Conservation (phyloP, 495 filamentous ascomycete genomes). For the Saxophila tyrrhenica region DNA sequence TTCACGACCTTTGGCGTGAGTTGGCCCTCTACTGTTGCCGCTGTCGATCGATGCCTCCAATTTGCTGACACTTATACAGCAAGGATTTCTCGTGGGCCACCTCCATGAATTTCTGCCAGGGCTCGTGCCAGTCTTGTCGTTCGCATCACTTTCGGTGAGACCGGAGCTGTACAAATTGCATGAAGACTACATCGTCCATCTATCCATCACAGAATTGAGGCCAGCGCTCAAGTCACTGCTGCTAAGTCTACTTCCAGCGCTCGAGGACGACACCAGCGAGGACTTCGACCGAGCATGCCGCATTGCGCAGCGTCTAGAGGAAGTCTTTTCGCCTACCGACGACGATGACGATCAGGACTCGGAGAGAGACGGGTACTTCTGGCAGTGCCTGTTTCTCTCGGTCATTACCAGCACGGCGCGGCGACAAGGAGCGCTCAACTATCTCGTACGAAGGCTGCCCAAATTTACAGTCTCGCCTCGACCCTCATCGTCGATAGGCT, state of each 20-base stretch:
- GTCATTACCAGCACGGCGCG: conserved; percentile 78
- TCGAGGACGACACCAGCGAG: conserved; percentile 93
- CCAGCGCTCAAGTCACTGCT: conserved; percentile 85
- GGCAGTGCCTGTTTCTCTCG: conserved; percentile 94
- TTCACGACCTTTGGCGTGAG: conserved; percentile 59
- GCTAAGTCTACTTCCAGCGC: conserved; percentile 71
- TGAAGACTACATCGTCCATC: conserved; percentile 62
- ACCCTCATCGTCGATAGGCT: background rate
- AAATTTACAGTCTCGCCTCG: no score
- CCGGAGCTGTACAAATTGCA: conserved; percentile 72
- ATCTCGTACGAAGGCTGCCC: conserved; percentile 67
- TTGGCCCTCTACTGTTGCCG: background rate
- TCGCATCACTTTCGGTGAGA: conserved; percentile 81
- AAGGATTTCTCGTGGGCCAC: conserved; percentile 51
- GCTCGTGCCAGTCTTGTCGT: conserved; percentile 75
- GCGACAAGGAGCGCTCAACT: conserved; percentile 77
- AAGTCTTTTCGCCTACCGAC: background rate
- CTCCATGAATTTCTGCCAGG: conserved; percentile 82
- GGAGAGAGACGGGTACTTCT: conserved; percentile 77
- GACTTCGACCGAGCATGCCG: conserved; percentile 84
- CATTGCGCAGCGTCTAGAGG: conserved; percentile 57
- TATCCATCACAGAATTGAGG: conserved; percentile 59
- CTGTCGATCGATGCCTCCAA: background rate
- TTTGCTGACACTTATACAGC: background rate
- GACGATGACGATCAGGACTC: background rate